Evolutionary conservation across 2,329 filamentous ascomycete species (phyloP).

Genomic region (Cercospora citrullina): DNA sequence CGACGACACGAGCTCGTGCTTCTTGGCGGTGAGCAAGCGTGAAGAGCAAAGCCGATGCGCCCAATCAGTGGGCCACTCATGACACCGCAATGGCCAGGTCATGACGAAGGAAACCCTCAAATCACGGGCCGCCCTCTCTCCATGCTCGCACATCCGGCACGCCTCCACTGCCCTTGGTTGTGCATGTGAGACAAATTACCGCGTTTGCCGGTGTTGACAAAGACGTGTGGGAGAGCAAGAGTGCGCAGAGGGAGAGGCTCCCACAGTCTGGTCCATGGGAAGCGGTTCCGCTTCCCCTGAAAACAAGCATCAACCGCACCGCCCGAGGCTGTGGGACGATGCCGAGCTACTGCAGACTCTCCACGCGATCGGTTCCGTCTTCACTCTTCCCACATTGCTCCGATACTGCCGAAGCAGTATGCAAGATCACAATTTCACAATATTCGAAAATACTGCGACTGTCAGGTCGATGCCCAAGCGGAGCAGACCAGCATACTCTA

Average conservation of each 20-base stretch:
- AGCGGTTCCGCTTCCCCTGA: neutral
- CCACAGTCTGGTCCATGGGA: neutral
- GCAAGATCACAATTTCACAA: neutral
- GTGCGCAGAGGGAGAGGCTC: neutral
- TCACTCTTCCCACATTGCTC: neutral
- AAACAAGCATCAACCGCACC: neutral
- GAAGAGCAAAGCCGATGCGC: neutral
- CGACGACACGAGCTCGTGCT: neutral
- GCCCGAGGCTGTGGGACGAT: conserved; percentile 9
- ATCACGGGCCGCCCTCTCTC: neutral
- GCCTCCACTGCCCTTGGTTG: neutral
- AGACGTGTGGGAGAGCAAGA: neutral
- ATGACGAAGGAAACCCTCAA: neutral
- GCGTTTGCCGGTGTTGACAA: neutral
- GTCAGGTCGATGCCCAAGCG: neutral
- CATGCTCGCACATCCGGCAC: neutral
- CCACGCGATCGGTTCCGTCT: conserved; percentile 41
- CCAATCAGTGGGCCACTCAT: neutral
- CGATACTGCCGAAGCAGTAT: neutral
- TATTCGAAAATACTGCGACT: neutral
- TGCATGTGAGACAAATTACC: neutral
- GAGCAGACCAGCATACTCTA: neutral
- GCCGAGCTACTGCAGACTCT: conserved; percentile 1
- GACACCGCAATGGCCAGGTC: neutral
- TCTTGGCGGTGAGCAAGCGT: conserved; percentile 5